phyloP scores from a whole-genome alignment of 176 grass and related monocot species.

The Chloris gayana region DNA sequence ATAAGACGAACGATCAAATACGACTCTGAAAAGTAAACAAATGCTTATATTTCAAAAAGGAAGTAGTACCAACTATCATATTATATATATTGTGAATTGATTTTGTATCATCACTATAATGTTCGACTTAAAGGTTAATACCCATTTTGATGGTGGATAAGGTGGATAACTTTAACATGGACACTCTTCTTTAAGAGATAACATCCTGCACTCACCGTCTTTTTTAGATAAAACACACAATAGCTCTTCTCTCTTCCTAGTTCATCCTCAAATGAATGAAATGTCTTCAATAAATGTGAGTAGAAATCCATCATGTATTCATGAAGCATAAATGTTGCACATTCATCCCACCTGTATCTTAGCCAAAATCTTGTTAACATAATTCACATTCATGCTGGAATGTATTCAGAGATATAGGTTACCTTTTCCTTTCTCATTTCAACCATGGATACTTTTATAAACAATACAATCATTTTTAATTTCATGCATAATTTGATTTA shows the following conservation, averaged over 20 bases:
- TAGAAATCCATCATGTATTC: slow-evolving; percentile 42
- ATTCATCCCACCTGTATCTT: slow-evolving; percentile 43
- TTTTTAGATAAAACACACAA: slow-evolving; percentile 37
- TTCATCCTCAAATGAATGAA: slow-evolving; percentile 40
- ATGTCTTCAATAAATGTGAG: slow-evolving; percentile 34
- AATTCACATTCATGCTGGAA: neutral
- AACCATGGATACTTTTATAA: neutral
- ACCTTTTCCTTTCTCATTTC: neutral
- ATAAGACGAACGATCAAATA: too few relatives aligned
- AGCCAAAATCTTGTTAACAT: neutral
- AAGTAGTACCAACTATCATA: neutral
- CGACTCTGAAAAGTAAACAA: too few relatives aligned
- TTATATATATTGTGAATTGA: too few relatives aligned
- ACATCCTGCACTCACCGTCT: slow-evolving; percentile 14
- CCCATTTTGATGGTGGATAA: too few relatives aligned
- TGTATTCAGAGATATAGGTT: neutral
- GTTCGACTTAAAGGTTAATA: too few relatives aligned
- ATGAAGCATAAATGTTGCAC: slow-evolving; percentile 31
- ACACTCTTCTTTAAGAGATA: too few relatives aligned
- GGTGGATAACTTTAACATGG: too few relatives aligned
- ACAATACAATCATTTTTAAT: neutral
- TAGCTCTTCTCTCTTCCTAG: slow-evolving; percentile 21
- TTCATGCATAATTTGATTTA: too few relatives aligned
- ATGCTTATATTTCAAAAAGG: too few relatives aligned
- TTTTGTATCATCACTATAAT: too few relatives aligned